Percentiles rank a stretch among this genome's conserved stretches.
Evolutionary conservation across 2,329 filamentous ascomycete species (phyloP).

Genomic region (Dothideomycetes sp.): DNA sequence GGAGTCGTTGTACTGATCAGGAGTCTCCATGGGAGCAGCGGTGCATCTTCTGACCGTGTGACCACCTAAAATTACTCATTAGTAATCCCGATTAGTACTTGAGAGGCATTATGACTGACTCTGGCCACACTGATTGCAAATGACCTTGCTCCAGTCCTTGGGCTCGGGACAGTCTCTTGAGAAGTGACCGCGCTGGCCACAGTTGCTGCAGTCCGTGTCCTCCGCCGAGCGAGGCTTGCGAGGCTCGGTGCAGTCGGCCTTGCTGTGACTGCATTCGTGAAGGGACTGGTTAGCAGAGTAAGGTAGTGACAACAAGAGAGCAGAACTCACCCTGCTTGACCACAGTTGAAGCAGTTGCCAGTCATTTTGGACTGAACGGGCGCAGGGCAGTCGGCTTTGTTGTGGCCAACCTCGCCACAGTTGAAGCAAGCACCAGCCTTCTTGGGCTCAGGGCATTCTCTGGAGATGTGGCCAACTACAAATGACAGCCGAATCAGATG

Average conservation of each 20-base stretch:
- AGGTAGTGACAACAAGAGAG: background rate
- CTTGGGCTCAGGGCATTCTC: slow-evolving; percentile 4
- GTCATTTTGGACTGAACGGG: slow-evolving; percentile 3
- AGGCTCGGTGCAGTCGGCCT: slow-evolving; percentile 1
- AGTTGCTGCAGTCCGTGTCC: slow-evolving; percentile 27
- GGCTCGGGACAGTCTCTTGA: slow-evolving; percentile 53
- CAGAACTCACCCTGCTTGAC: slow-evolving; percentile 22
- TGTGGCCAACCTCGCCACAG: slow-evolving; percentile 39
- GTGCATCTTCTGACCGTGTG: slow-evolving; percentile 4
- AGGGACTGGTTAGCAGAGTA: slow-evolving; percentile 24
- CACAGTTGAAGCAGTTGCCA: slow-evolving; percentile 40
- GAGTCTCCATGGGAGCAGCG: background rate
- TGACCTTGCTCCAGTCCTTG: slow-evolving; percentile 38
- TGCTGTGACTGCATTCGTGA: slow-evolving; percentile 25
- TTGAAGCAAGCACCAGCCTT: slow-evolving; percentile 34
- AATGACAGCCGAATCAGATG: too few species aligned
- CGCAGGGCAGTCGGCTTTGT: slow-evolving; percentile 20
- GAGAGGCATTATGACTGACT: too few species aligned
- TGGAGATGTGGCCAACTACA: slow-evolving; percentile 3
- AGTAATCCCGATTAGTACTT: too few species aligned
- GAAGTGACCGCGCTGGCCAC: slow-evolving; percentile 51
- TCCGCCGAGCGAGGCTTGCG: slow-evolving; percentile 28
- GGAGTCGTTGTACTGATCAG: slow-evolving; percentile 3
- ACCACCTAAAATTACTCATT: background rate
- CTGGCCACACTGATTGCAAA: slow-evolving; percentile 34